Evolutionary conservation across 345 rosid genomes (phyloP).

Genomic region (Erodium maritimum): DNA sequence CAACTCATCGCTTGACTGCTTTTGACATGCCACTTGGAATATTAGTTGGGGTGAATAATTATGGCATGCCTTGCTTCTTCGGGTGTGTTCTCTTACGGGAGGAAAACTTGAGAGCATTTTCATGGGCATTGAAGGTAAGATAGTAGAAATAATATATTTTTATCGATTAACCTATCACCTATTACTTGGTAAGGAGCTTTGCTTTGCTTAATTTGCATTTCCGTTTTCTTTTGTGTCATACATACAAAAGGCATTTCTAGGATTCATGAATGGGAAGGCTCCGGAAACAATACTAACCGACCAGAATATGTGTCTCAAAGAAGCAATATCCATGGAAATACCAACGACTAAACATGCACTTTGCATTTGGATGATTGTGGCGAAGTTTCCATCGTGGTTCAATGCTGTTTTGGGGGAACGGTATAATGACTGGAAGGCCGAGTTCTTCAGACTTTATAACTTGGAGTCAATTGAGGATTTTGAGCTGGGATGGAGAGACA

Average conservation of each 20-base stretch:
- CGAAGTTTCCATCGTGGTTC: conserved; percentile 92
- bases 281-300: conserved; percentile 87
- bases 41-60: conserved; percentile 90
- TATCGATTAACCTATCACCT: not conserved
- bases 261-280: conserved; percentile 83
- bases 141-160: conserved; percentile 3
- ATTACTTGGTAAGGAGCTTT: not conserved
- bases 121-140: conserved; percentile 94
- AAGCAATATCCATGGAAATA: conserved; percentile 80
- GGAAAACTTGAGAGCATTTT: conserved; percentile 63
- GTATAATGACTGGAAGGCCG: conserved; percentile 91
- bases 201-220: conserved; percentile 3
- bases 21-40: conserved; percentile 97
- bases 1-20: conserved; percentile 80
- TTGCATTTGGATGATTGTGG: conserved; percentile 95
- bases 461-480: conserved; percentile 74
- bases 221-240: conserved; percentile 19
- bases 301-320: conserved; percentile 88
- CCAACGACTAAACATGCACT: conserved; percentile 79
- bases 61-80: conserved; percentile 96
- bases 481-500: conserved; percentile 86
- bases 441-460: conserved; percentile 74
- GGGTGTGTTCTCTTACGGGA: conserved; percentile 81
- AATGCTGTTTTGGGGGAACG: conserved; percentile 86
- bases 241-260: conserved; percentile 56